A percentile compares a stretch with the other conserved stretches of the same genome.
These are phyloP conservation scores for Silene coronaria DNA, from an alignment of 179 eudicot species.

Conservation along the genomic window DNA sequence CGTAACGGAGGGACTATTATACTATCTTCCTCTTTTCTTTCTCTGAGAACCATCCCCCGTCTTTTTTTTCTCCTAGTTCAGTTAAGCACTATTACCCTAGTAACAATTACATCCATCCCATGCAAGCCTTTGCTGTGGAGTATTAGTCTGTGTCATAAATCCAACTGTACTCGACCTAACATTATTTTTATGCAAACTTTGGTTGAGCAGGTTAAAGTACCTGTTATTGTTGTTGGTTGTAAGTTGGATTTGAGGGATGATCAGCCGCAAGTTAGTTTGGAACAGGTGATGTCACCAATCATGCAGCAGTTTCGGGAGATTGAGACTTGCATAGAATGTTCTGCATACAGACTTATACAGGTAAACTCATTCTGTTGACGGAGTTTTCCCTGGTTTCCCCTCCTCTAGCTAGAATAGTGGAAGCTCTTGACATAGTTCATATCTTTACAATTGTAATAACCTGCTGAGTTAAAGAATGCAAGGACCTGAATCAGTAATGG, in stretches of 20 bases:
- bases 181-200: not conserved
- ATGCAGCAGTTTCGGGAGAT: conserved; percentile 99
- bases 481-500: not conserved
- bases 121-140: no score
- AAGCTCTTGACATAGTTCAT: not conserved
- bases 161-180: not conserved
- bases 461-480: not conserved
- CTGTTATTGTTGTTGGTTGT: conserved; percentile 94
- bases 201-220: conserved; percentile 70
- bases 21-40: no score
- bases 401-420: not conserved
- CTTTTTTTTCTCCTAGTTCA: no score
- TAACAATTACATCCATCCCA: no score
- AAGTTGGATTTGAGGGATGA: conserved; percentile 90
- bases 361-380: conserved; percentile 23
- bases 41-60: no score
- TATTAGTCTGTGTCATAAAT: no score
- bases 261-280: conserved; percentile 60
- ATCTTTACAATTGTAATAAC: not conserved
- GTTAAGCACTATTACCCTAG: no score
- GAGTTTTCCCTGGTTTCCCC: not conserved
- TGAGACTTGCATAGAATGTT: conserved; percentile 94
- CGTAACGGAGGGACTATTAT: no score
- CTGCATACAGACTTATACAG: conserved; percentile 81
- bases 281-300: conserved; percentile 94